Evolutionary conservation across 2,329 filamentous ascomycete species (phyloP).

Genomic region (Penicillium sp.): DNA sequence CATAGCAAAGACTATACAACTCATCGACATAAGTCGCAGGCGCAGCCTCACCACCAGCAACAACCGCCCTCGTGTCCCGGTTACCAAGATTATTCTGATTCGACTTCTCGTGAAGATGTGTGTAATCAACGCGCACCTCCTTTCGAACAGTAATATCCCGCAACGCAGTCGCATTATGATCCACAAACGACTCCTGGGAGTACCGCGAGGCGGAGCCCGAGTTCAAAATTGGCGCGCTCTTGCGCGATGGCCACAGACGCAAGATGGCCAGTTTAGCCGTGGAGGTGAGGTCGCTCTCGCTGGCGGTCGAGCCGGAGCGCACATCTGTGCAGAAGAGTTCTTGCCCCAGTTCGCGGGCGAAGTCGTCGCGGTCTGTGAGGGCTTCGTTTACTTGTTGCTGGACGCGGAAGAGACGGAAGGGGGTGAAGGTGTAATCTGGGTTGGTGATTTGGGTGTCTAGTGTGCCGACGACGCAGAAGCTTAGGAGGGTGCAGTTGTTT

Average conservation of each 20-base stretch:
- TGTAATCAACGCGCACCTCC: constrained; percentile 51
- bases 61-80: constrained; percentile 19
- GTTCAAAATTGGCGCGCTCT: neutral
- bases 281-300: constrained; percentile 19
- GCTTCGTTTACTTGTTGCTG: constrained; percentile 55
- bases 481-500: constrained; percentile 37
- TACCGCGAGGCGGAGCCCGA: neutral
- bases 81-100: constrained; percentile 13
- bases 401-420: constrained; percentile 57
- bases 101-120: constrained; percentile 19
- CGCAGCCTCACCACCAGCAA: constrained; percentile 22
- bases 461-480: constrained; percentile 55
- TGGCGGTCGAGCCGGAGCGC: constrained; percentile 18
- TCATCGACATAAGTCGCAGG: constrained; percentile 41
- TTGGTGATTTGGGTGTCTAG: constrained; percentile 50
- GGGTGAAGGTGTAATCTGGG: constrained; percentile 50
- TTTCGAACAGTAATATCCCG: constrained; percentile 57
- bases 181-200: constrained; percentile 20
- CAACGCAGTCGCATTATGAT: constrained; percentile 21
- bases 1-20: constrained; percentile 34
- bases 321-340: constrained; percentile 47
- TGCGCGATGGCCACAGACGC: constrained; percentile 19
- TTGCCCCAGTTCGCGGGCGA: constrained; percentile 52
- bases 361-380: constrained; percentile 49
- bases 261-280: constrained; percentile 16